Evolutionary conservation across 1,139 yeast species (phyloP).

Genomic region (Taiozyma sp.): DNA sequence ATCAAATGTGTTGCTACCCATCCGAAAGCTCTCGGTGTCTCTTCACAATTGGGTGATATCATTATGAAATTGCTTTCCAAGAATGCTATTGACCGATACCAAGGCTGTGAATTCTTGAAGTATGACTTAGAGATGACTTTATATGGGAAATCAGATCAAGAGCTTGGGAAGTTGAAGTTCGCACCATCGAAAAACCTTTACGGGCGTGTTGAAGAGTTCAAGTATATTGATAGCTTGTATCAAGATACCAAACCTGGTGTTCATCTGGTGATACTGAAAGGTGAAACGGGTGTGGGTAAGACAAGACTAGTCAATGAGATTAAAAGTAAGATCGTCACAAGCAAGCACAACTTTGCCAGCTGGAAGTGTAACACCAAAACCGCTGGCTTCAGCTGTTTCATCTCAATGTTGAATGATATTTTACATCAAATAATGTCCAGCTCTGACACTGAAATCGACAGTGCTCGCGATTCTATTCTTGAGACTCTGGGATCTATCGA

Average conservation of each 20-base stretch:
- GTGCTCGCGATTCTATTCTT: constrained; percentile 40
- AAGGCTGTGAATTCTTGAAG: constrained; percentile 33
- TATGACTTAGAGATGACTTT: constrained; percentile 32
- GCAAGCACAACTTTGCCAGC: constrained; percentile 35
- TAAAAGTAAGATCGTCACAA: constrained; percentile 33
- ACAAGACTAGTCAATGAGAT: constrained; percentile 40
- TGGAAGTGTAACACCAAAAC: constrained; percentile 39
- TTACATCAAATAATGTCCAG: constrained; percentile 40
- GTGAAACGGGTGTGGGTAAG: constrained; percentile 47
- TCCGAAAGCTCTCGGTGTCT: constrained; percentile 9
- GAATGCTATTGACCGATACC: constrained; percentile 38
- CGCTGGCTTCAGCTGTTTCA: constrained; percentile 28
- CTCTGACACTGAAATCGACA: constrained; percentile 32
- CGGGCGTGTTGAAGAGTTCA: constrained; percentile 34
- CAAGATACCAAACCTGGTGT: constrained; percentile 26
- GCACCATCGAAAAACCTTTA: constrained; percentile 30
- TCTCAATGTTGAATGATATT: constrained; percentile 35
- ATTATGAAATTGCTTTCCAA: constrained; percentile 43
- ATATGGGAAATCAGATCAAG: constrained; percentile 4
- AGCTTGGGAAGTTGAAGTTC: constrained; percentile 23
- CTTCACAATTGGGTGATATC: constrained; percentile 29
- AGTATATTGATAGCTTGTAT: constrained; percentile 26
- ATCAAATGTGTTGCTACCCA: constrained; percentile 34
- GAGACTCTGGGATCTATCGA: constrained; percentile 36
- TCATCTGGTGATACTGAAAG: constrained; percentile 34